phyloP scores from a whole-genome alignment of 768 basidiomycete genomes.

The Calocera cornea region DNA sequence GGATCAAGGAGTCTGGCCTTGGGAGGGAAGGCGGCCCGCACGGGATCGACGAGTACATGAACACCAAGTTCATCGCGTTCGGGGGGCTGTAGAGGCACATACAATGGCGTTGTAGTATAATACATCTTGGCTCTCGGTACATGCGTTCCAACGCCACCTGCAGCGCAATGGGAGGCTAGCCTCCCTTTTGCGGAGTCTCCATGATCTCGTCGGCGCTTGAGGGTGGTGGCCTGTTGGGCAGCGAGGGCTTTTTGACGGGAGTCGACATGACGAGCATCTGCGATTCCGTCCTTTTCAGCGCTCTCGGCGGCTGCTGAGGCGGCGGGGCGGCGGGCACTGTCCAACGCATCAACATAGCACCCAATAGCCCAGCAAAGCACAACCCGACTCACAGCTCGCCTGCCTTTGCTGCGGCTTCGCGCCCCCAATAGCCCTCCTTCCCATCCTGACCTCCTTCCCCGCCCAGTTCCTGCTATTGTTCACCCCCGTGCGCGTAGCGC shows the following conservation, averaged over 20 bases:
- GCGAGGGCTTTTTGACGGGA: neutral
- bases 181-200: slow-evolving; percentile 2
- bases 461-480: slow-evolving; percentile 3
- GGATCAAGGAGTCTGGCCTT: slow-evolving; percentile 79
- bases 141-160: neutral
- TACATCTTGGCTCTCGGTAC: neutral
- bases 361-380: neutral
- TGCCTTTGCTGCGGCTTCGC: neutral
- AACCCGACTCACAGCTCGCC: neutral
- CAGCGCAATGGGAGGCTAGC: neutral
- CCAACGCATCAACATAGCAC: neutral
- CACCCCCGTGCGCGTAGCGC: neutral
- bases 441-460: neutral
- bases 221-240: neutral
- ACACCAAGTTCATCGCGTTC: slow-evolving; percentile 65
- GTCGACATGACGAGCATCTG: neutral
- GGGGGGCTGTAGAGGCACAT: slow-evolving; percentile 41
- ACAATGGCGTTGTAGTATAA: neutral
- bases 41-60: slow-evolving; percentile 83
- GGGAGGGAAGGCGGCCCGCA: slow-evolving; percentile 73
- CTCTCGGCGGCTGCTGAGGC: neutral
- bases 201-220: neutral
- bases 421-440: slow-evolving; percentile 1
- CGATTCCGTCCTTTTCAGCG: neutral
- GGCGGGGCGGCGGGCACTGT: neutral